Evolutionary conservation across 495 filamentous ascomycete species (phyloP).

Genomic region (Cladorrhinum samala): DNA sequence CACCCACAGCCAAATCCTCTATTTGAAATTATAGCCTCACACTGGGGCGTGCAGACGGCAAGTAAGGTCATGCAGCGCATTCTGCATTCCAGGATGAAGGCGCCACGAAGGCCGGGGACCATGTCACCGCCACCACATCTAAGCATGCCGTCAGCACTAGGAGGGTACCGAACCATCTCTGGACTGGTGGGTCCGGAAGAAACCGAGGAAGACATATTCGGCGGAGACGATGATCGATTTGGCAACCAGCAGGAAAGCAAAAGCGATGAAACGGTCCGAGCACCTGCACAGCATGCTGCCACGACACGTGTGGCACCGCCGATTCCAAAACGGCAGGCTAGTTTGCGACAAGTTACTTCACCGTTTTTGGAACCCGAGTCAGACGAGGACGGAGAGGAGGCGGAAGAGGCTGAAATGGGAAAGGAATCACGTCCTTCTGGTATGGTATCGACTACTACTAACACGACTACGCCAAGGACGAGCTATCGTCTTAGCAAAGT

Average conservation of each 20-base stretch:
- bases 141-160: background rate
- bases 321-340: conserved; percentile 28
- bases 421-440: background rate
- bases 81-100: conserved; percentile 10
- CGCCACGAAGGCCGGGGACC: background rate
- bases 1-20: conserved; percentile 32
- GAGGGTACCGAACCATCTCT: background rate
- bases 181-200: background rate
- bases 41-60: conserved; percentile 37
- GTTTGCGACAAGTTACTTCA: conserved; percentile 11
- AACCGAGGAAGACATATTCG: background rate
- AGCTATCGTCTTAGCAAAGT: background rate
- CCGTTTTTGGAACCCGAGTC: background rate
- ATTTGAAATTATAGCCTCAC: conserved; percentile 36
- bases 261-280: conserved; percentile 10
- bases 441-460: background rate
- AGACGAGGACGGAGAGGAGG: no score
- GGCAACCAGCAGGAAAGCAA: background rate
- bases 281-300: background rate
- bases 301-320: conserved; percentile 21
- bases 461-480: background rate
- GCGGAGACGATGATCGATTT: background rate
- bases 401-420: background rate
- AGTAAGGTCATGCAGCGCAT: conserved; percentile 34
- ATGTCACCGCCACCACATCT: background rate